Base-by-base conservation (phyloP, 352 stramenopile species). In the Phytophthora colocasiae region DNA sequence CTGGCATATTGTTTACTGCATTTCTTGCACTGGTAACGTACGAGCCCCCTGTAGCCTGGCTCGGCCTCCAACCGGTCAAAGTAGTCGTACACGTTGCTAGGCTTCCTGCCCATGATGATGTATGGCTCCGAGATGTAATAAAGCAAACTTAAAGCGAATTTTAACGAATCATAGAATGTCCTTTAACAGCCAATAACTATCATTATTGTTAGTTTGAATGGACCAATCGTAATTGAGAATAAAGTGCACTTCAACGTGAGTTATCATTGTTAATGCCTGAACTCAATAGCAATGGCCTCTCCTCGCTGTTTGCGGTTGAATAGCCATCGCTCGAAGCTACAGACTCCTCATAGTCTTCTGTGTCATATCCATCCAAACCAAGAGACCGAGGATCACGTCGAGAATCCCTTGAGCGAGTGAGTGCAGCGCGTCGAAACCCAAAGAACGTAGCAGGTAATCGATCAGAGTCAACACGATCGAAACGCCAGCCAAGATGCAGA, bases 21-120 rank as follows among this genome's bases (percentile, higher is more conserved):
- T 71, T 93, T 93, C 69, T 93, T 92, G 83, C 87, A 95, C 73
- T 92, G 83, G 70, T 92, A 95, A 63, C 87, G 87, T 69, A 91
- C 83, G 68, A 92, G 72, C 2, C 81, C 80, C 59, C 92, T 93
- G 55, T 75, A 75, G 54, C 89, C 81, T 2, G 76, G 19, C 56
- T 72, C 56, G 8, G 87, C 78, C 59, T 95, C 87, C 11, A 95
- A 62, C 54, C 87, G 84, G 57, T 78, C 77, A 66, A 93, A 95
- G 71, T 88, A 92, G 72, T 95, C 87, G 64, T 95, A 93, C 59
- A 95, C 87, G 74, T 95, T 95, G 71, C 84, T 93, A 26, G 83
- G 83, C 54, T 91, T 92, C 66, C 87, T 84, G 53, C 87, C 87
- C 86, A 95, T 73, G 54, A 9, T 24, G 15, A 29, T 60, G 31